Evolutionary conservation across 768 basidiomycete species (phyloP).

Genomic region (Tulasnella sp.): DNA sequence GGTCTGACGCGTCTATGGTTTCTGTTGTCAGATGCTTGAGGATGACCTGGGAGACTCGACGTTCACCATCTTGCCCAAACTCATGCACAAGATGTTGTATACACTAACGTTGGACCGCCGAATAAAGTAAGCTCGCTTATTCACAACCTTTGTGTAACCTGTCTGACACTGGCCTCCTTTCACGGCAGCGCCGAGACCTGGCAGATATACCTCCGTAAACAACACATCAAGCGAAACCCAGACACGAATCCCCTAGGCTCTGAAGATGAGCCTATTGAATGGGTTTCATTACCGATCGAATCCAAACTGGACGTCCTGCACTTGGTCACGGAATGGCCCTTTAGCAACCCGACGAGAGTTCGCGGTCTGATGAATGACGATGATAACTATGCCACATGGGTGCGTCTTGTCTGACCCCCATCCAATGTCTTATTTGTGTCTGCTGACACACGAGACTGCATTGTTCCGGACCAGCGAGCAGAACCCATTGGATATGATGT

Average conservation of each 20-base stretch:
- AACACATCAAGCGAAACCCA: constrained; percentile 8
- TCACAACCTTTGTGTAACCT: not conserved
- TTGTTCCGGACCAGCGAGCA: constrained; percentile 12
- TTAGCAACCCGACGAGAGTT: constrained; percentile 9
- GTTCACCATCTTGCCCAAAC: constrained; percentile 14
- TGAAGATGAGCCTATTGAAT: constrained; percentile 18
- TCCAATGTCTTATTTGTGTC: not conserved
- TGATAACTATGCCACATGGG: constrained; percentile 15
- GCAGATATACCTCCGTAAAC: constrained; percentile 13
- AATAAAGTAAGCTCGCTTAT: constrained; percentile 14
- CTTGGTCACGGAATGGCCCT: constrained; percentile 17
- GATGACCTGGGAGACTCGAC: constrained; percentile 14
- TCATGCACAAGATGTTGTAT: constrained; percentile 14
- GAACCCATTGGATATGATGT: constrained; percentile 17
- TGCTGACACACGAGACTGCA: not conserved
- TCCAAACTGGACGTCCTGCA: constrained; percentile 12
- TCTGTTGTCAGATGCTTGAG: constrained; percentile 10
- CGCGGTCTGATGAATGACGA: constrained; percentile 17
- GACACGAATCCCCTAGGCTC: constrained; percentile 16
- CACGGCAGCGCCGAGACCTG: constrained; percentile 16
- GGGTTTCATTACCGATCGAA: constrained; percentile 11
- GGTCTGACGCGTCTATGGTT: constrained; percentile 11
- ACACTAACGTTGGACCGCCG: constrained; percentile 16
- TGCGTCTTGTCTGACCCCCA: not conserved
- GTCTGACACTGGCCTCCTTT: not conserved